Evolutionary conservation across 106 monocot genomes (phyloP), one percentile per base, ranked within the genome.

Genomic region (Platanthera guangdongensis): DNA sequence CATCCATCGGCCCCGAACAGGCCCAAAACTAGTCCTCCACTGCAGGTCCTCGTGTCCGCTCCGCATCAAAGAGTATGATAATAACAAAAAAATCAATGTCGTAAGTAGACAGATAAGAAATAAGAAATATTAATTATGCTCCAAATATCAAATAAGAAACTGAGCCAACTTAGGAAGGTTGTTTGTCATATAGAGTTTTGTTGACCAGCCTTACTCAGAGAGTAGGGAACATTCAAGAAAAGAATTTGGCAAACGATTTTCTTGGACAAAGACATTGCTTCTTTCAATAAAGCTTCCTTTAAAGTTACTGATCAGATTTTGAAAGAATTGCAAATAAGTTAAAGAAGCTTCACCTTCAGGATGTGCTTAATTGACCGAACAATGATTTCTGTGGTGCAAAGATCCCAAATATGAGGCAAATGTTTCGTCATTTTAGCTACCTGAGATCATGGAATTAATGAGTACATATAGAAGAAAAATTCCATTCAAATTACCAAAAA

Each of bases 341-440:
- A 47, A 6, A 0, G 47, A 47, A 47, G 7, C 25, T 48, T 79
- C 52, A 94, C 99, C 99, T 99, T 99, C 11, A 90, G 74, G 68
- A 92, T 81, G 82, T 99, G 99, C 64, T 99, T 99, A 49, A 85
- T 74, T 32, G 99, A 92, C 72, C 99, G 84, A 77, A 94, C 82
- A 82, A 92, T 65, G 69, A 92, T 90, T 83, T 99, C 99, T 32
- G 80, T 70, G 46, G 78, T 82, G 68, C 83, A 92, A 51, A 99
- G 77, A 80, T 89, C 94, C 86, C 88, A 88, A 52, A 99, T 78
- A 85, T 99, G 99, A 53, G 94, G 90, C 22, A 99, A 70, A 84
- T 90, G 87, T 54, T 87, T 90, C 63, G 84, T 85, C 88, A 87
- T 84, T 1, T 71, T 75, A 68, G 99, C 92, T 54, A 99, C 79